These are phyloP conservation scores for Planoprotostelium fungivorum DNA, from an alignment of 78 protist species.

Conservation along the genomic window DNA sequence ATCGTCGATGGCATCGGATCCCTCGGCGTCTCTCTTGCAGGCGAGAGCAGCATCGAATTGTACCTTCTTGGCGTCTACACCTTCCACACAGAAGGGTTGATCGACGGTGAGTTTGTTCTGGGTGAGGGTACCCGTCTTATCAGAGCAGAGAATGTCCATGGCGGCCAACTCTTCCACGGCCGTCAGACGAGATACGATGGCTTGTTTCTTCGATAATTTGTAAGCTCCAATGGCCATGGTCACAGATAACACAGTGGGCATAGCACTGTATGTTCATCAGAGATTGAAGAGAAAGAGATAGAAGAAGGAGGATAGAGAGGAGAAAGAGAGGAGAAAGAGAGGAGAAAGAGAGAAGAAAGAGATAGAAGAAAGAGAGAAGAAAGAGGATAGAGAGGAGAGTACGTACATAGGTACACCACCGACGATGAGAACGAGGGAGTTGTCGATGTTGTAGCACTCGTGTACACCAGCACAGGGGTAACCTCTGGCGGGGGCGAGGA, in stretches of 20 bases:
- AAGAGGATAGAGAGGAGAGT: not conserved
- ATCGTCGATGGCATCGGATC: slow-evolving; percentile 77
- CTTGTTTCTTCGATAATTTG: slow-evolving; percentile 68
- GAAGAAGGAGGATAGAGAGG: not conserved
- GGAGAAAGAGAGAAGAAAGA: not conserved
- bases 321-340: no score
- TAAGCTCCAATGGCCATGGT: slow-evolving; percentile 87
- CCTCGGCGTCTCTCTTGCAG: slow-evolving; percentile 25
- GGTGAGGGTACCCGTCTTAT: slow-evolving; percentile 97
- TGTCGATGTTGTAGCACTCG: slow-evolving; percentile 50
- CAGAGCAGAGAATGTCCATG: slow-evolving; percentile 75
- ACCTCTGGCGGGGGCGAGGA: slow-evolving; percentile 13
- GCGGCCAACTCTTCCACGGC: slow-evolving; percentile 80
- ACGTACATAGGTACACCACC: slow-evolving; percentile 72
- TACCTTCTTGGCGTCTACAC: slow-evolving; percentile 24
- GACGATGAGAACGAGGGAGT: slow-evolving; percentile 63
- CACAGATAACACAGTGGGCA: slow-evolving; percentile 81
- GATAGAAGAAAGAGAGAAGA: not conserved
- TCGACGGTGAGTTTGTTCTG: slow-evolving; percentile 85
- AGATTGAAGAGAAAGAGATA: no score
- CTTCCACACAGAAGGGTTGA: slow-evolving; percentile 27
- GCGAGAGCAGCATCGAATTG: slow-evolving; percentile 31
- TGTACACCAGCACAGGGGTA: slow-evolving; percentile 44
- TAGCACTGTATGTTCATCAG: slow-evolving; percentile 56
- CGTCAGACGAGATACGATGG: slow-evolving; percentile 79